A percentile compares a stretch with the other conserved stretches of the same genome.
These are phyloP conservation scores for Mycena vulgaris DNA, from an alignment of 768 basidiomycete genomes.

Conservation along the genomic window DNA sequence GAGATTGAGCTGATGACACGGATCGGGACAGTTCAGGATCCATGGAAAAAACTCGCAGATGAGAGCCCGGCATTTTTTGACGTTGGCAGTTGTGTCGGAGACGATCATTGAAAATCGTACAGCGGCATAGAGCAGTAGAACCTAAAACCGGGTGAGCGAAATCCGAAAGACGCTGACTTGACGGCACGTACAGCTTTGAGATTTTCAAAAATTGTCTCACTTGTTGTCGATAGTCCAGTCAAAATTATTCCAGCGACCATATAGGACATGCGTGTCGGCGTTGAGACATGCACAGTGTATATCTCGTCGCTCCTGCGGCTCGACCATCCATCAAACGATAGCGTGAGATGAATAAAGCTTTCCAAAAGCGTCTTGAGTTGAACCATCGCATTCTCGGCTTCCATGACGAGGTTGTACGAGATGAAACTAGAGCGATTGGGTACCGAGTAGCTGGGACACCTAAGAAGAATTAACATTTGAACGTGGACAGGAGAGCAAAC, in stretches of 20 bases:
- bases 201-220: conserved; percentile 8
- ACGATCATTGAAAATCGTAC: conserved; percentile 32
- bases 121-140: conserved; percentile 24
- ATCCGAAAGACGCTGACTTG: no score
- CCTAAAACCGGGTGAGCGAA: neutral
- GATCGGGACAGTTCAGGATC: conserved; percentile 40
- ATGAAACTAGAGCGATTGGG: conserved; percentile 26
- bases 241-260: conserved; percentile 21
- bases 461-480: neutral
- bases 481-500: neutral
- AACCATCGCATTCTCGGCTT: conserved; percentile 9
- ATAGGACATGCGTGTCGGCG: conserved; percentile 28
- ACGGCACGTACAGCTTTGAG: neutral
- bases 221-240: conserved; percentile 10
- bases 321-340: conserved; percentile 35
- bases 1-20: conserved; percentile 38
- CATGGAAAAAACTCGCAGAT: conserved; percentile 36
- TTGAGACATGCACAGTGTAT: conserved; percentile 26
- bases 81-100: conserved; percentile 39
- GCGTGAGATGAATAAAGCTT: conserved; percentile 16
- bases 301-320: conserved; percentile 25
- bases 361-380: conserved; percentile 5
- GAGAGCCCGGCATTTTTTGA: conserved; percentile 30
- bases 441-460: conserved; percentile 24
- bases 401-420: conserved; percentile 5